Evolutionary conservation across 306 rosid genomes (phyloP).

Genomic region (Prunus dulcis): DNA sequence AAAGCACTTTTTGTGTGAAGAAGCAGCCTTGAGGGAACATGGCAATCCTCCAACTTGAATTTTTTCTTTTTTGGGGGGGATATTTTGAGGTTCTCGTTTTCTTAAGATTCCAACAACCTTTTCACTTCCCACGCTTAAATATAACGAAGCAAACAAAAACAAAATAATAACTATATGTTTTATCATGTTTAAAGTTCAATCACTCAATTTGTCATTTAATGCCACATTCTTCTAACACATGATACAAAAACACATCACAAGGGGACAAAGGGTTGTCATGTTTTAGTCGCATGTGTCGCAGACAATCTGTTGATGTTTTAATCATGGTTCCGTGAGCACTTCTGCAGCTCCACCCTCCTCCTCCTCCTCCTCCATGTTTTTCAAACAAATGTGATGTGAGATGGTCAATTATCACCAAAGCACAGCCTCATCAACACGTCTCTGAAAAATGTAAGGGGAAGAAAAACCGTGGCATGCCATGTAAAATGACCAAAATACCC

Average conservation of each 20-base stretch:
- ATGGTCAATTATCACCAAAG: neutral
- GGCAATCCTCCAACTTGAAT: constrained; percentile 11
- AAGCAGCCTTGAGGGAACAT: no score
- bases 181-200: constrained; percentile 2
- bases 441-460: neutral
- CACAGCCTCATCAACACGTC: neutral
- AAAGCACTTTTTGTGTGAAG: no score
- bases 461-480: no score
- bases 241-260: constrained; percentile 21
- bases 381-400: neutral
- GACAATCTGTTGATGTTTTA: neutral
- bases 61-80: no score
- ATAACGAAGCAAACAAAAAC: constrained; percentile 17
- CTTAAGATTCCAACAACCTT: constrained; percentile 31
- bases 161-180: constrained; percentile 13
- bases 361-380: neutral
- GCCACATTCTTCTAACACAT: constrained; percentile 27
- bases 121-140: constrained; percentile 9
- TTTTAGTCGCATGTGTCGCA: constrained; percentile 20
- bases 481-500: no score
- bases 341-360: constrained; percentile 21
- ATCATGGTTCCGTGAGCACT: constrained; percentile 34
- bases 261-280: constrained; percentile 43
- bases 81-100: constrained; percentile 22
- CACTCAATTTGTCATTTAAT: constrained; percentile 36